A percentile compares a stretch with the other conserved stretches of the same genome.
Conservation (phyloP, 2,329 filamentous ascomycete genomes). For the Aspergillus sp. region DNA sequence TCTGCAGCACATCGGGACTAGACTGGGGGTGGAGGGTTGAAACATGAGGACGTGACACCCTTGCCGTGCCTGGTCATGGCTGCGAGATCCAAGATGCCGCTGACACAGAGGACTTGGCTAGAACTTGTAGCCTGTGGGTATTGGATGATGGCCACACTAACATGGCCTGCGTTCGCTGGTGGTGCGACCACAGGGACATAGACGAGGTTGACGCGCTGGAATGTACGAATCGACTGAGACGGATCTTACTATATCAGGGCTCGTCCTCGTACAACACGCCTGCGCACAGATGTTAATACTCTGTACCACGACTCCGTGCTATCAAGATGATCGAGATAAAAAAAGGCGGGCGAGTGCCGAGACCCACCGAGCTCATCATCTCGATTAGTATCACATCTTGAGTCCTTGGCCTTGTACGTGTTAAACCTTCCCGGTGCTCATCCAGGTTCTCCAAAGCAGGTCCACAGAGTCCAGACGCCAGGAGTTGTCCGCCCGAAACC, state of each 20-base stretch:
- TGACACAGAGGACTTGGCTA: not conserved
- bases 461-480: not conserved
- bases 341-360: not conserved
- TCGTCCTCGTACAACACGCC: not conserved
- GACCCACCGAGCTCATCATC: slow-evolving; percentile 1
- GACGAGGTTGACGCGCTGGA: not conserved
- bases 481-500: not conserved
- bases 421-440: not conserved
- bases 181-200: not conserved
- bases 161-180: no score
- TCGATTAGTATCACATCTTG: not conserved
- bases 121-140: no score
- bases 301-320: not conserved
- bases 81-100: not conserved
- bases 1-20: slow-evolving; percentile 9
- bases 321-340: slow-evolving; percentile 1
- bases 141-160: no score
- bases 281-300: not conserved
- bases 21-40: not conserved
- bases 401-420: not conserved
- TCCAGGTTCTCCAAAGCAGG: not conserved
- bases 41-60: not conserved
- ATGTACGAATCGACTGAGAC: not conserved
- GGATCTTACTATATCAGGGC: not conserved
- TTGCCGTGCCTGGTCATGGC: not conserved